These are phyloP conservation scores for Lachnellula hyalina DNA, from an alignment of 2,329 filamentous ascomycete genomes.

Conservation along the genomic window DNA sequence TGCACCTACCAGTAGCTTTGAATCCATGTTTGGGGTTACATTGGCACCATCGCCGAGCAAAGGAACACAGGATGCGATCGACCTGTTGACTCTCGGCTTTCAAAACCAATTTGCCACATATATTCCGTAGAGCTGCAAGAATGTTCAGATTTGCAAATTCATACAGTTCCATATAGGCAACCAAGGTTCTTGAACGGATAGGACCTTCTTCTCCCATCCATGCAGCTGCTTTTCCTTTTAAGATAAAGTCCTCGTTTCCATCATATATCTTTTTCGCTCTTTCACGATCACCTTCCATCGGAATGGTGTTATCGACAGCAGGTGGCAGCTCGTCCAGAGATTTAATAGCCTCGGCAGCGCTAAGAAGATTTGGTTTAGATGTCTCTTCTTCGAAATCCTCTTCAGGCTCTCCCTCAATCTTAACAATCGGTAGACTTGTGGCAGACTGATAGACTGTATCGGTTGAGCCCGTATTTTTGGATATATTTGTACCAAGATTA, in stretches of 20 bases:
- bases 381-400: slow-evolving; percentile 33
- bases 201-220: slow-evolving; percentile 70
- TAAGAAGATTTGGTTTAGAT: slow-evolving; percentile 8
- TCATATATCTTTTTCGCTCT: slow-evolving; percentile 81
- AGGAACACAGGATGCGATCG: slow-evolving; percentile 85
- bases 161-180: slow-evolving; percentile 88
- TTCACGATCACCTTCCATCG: slow-evolving; percentile 56
- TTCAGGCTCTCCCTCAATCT: slow-evolving; percentile 42
- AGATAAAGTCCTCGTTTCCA: slow-evolving; percentile 75
- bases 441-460: slow-evolving; percentile 42
- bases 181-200: slow-evolving; percentile 51
- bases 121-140: slow-evolving; percentile 67
- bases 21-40: slow-evolving; percentile 94
- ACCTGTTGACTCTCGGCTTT: slow-evolving; percentile 95
- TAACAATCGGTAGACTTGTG: slow-evolving; percentile 44
- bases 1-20: slow-evolving; percentile 68
- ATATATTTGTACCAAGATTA: slow-evolving; percentile 18
- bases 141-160: slow-evolving; percentile 81
- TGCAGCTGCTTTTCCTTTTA: slow-evolving; percentile 73
- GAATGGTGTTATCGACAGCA: slow-evolving; percentile 7
- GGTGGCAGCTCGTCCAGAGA: slow-evolving; percentile 11
- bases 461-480: slow-evolving; percentile 36
- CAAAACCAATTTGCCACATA: slow-evolving; percentile 77
- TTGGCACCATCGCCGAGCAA: slow-evolving; percentile 85
- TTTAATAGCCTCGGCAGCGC: slow-evolving; percentile 30